Evolutionary conservation across 768 basidiomycete species (phyloP).

Genomic region (Kwoniella sp.): DNA sequence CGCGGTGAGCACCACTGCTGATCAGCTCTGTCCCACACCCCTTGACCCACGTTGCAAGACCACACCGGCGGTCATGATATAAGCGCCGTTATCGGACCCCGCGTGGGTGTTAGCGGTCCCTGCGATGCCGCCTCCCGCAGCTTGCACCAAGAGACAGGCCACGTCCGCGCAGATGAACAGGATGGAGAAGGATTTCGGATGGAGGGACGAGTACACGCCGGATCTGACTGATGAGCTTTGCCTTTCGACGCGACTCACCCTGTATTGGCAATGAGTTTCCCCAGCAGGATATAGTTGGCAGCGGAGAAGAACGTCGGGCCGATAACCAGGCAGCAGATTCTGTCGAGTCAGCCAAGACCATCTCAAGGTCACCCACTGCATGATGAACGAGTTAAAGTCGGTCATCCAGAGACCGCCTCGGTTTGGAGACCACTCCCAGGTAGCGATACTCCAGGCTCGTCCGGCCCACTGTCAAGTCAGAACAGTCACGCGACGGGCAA

Average conservation of each 20-base stretch:
- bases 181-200: constrained; percentile 33
- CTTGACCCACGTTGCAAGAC: constrained; percentile 56
- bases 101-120: constrained; percentile 47
- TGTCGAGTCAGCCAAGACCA: constrained; percentile 23
- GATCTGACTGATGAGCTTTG: constrained; percentile 3
- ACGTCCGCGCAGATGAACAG: constrained; percentile 54
- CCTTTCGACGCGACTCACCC: constrained; percentile 30
- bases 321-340: constrained; percentile 58
- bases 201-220: constrained; percentile 23
- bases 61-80: constrained; percentile 62
- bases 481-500: neutral
- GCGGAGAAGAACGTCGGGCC: constrained; percentile 58
- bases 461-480: constrained; percentile 22
- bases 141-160: constrained; percentile 63
- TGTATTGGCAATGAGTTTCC: constrained; percentile 54
- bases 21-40: too few species aligned
- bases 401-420: constrained; percentile 19
- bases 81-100: constrained; percentile 52
- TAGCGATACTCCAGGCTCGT: constrained; percentile 10
- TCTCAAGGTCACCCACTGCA: constrained; percentile 50
- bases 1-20: constrained; percentile 52
- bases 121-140: constrained; percentile 61
- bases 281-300: constrained; percentile 61
- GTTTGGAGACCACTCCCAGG: constrained; percentile 14
- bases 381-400: constrained; percentile 51